These are phyloP conservation scores for Solanum appendiculatum DNA, from an alignment of 257 asterid species.

Conservation along the genomic window DNA sequence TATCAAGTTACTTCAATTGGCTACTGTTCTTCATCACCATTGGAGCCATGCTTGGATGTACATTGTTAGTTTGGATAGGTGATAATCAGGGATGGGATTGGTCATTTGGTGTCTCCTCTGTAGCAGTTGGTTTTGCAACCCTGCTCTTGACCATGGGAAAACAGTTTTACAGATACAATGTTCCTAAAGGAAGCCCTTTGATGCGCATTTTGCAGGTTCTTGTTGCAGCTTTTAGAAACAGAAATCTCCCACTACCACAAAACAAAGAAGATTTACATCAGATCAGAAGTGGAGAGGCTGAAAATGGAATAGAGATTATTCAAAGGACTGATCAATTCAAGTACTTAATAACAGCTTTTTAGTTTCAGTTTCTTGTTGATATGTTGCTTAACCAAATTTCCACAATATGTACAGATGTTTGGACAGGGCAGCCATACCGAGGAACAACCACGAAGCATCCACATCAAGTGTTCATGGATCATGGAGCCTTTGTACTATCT, in stretches of 20 bases:
- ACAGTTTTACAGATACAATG: slow-evolving; percentile 30
- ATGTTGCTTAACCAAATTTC: neutral
- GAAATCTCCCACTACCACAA: slow-evolving; percentile 38
- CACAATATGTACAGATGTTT: slow-evolving; percentile 27
- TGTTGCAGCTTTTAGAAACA: slow-evolving; percentile 49
- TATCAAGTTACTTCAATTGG: slow-evolving; percentile 76
- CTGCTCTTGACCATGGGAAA: slow-evolving; percentile 43
- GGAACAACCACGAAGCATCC: slow-evolving; percentile 4
- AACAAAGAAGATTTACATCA: slow-evolving; percentile 33
- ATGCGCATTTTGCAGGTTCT: slow-evolving; percentile 40
- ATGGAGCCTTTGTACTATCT: slow-evolving; percentile 54
- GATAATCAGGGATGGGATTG: slow-evolving; percentile 70
- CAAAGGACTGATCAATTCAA: slow-evolving; percentile 57
- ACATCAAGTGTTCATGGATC: slow-evolving; percentile 6
- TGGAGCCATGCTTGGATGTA: slow-evolving; percentile 60
- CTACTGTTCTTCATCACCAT: slow-evolving; percentile 29
- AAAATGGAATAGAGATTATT: slow-evolving; percentile 33
- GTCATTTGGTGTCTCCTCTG: slow-evolving; percentile 47
- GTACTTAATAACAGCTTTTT: slow-evolving; percentile 12
- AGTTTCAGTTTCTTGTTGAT: neutral
- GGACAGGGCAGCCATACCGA: slow-evolving; percentile 49
- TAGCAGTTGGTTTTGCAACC: slow-evolving; percentile 29
- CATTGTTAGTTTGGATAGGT: slow-evolving; percentile 58
- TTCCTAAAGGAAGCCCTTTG: slow-evolving; percentile 54
- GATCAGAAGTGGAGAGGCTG: slow-evolving; percentile 29